Base-by-base conservation (phyloP, 2,329 filamentous ascomycete genomes). In the Grosmannia penicillata region DNA sequence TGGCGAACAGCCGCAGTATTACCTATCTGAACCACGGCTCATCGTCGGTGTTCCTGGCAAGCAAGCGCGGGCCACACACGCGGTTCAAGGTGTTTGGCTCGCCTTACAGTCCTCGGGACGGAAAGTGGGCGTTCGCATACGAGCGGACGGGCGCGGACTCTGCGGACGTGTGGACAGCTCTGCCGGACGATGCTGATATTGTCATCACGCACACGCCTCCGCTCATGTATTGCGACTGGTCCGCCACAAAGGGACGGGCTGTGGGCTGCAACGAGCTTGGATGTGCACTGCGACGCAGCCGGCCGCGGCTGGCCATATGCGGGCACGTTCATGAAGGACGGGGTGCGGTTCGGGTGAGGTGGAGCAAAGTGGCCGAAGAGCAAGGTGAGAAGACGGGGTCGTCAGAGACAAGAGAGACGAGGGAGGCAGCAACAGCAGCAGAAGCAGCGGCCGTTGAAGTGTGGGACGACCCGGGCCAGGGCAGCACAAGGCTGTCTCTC, bases 151-250 rank as follows among this genome's bases (percentile, higher is more conserved):
- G 21, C 8, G 28, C 29, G 15, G 42, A 45, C 9, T 30, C 28
- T 17, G 10, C 28, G 9, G 40, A 45, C 1, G 48, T 79, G 2
- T 86, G 80, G 80, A 58, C 66, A 14, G 55, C 55, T 8, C 75
- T 85, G 18, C 76, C 78, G 0, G 52, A 66, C 0, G 64, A 73
- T 36, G 63, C 67, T 0, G 78, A 85, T 49, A 62, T 86, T 29
- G 61, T 85, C 2, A 61, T 86, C 22, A 83, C 79, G 3, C 80
- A 86, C 51, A 79, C 77, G 0, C 81, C 81, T 11, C 68, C 79
- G 0, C 62, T 60, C 43, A 65, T 59, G 1, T 71, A 80, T 50
- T 63, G 70, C 43, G 79, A 85, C 46, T 60, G 64, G 46, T 47
- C 45, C 4, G 51, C 53, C 5, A 52, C 51, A 11, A 52, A 53